Evolutionary conservation across 2,329 filamentous ascomycete genomes (phyloP).

Genomic region (Ceratocystis harringtonii): DNA sequence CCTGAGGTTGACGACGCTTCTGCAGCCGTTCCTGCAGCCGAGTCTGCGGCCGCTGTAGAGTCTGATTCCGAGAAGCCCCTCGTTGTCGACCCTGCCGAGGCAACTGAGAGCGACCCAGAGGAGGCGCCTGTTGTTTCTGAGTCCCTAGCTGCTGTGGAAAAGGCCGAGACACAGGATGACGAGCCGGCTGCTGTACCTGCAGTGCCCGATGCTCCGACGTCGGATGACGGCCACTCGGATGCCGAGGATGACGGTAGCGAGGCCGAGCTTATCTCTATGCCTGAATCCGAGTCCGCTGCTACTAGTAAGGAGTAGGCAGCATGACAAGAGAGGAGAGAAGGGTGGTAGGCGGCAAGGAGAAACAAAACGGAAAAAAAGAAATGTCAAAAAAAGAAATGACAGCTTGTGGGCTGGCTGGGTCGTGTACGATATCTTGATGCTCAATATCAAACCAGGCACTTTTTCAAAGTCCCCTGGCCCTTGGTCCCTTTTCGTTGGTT

Average conservation of each 20-base stretch:
- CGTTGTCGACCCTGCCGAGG: neutral
- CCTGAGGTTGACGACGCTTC: neutral
- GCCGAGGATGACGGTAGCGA: slow-evolving; percentile 5
- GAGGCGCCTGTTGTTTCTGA: slow-evolving; percentile 6
- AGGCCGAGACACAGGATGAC: neutral
- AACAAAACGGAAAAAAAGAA: no score
- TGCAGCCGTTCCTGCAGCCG: neutral
- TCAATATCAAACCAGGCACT: slow-evolving; percentile 8
- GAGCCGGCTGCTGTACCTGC: neutral
- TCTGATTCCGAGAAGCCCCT: neutral
- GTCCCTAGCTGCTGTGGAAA: neutral
- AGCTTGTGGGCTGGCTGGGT: neutral
- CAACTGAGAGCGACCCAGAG: neutral
- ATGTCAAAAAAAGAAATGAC: neutral
- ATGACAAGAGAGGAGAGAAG: neutral
- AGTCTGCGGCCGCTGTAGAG: neutral
- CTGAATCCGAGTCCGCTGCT: neutral
- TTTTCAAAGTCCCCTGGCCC: neutral
- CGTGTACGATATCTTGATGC: slow-evolving; percentile 10
- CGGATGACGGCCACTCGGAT: slow-evolving; percentile 7
- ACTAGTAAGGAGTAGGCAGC: neutral
- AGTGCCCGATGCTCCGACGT: slow-evolving; percentile 1
- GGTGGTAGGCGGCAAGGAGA: neutral
- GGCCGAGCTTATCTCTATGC: slow-evolving; percentile 9
- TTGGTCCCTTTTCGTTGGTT: neutral